Evolutionary conservation across 1,139 yeast species (phyloP), one percentile per base, ranked within the genome.

Genomic region (Scheffersomyces illinoinensis): DNA sequence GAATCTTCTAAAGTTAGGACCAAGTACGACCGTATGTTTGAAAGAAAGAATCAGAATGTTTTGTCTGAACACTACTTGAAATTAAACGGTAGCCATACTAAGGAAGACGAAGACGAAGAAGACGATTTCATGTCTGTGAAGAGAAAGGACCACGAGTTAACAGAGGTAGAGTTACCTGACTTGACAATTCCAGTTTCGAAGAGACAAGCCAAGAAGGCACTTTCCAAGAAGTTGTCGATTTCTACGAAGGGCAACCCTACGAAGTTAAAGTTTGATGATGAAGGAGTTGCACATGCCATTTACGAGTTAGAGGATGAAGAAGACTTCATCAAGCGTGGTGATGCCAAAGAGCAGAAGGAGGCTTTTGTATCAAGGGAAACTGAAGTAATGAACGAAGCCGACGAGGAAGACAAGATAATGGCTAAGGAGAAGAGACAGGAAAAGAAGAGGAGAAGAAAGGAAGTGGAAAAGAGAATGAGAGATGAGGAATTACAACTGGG

Each of bases 11-110:
- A 85, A 65, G 88, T 86, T 2, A 85, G 93, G 68, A 95, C 98
- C 12, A 95, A 91, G 72, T 92, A 92, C 70, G 99, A 96, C 74
- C 86, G 96, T 65, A 93, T 95, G 97, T 96, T 96, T 76, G 97
- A 91, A 71, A 85, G 99, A 72, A 84, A 91, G 74, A 96, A 95
- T 73, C 99, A 96, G 77, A 91, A 91, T 54, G 97, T 95, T 46
- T 79, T 96, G 59, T 90, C 97, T 49, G 96, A 93, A 64, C 96
- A 93, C 71, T 95, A 92, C 71, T 75, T 88, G 75, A 90, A 87
- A 62, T 81, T 95, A 74, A 87, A 90, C 4, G 81, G 79, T 2
- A 78, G 69, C 53, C 78, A 76, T 43, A 73, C 69, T 43, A 71
- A 71, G 1, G 69, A 62, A 0, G 63, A 65, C 10, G 71, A 63